Conservation (phyloP, 2,329 filamentous ascomycete genomes). For the Botrytis galanthina region DNA sequence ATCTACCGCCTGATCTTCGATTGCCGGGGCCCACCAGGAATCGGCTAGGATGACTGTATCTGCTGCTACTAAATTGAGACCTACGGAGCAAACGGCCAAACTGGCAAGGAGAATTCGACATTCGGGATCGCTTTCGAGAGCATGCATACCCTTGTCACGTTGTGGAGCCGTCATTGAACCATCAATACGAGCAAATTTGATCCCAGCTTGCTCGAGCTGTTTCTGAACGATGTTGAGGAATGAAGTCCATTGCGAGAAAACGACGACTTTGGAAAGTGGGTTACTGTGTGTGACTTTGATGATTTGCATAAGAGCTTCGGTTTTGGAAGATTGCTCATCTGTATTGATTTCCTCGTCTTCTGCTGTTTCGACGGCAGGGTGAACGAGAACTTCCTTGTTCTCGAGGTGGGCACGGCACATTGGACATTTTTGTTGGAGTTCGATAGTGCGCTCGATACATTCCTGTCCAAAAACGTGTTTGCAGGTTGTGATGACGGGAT, state of each 20-base stretch:
- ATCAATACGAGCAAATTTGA: slow-evolving; percentile 71
- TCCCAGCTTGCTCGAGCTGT: slow-evolving; percentile 59
- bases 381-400: slow-evolving; percentile 60
- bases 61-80: slow-evolving; percentile 80
- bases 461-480: slow-evolving; percentile 74
- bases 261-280: slow-evolving; percentile 63
- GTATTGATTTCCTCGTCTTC: slow-evolving; percentile 55
- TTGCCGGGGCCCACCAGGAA: slow-evolving; percentile 89
- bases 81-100: slow-evolving; percentile 78
- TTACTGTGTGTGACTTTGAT: slow-evolving; percentile 67
- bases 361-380: slow-evolving; percentile 59
- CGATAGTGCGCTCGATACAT: slow-evolving; percentile 74
- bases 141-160: slow-evolving; percentile 69
- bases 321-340: slow-evolving; percentile 74
- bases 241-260: slow-evolving; percentile 76
- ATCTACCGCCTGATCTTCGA: slow-evolving; percentile 89
- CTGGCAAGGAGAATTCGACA: slow-evolving; percentile 79
- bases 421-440: slow-evolving; percentile 76
- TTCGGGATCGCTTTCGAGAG: slow-evolving; percentile 63
- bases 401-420: slow-evolving; percentile 73
- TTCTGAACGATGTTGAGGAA: slow-evolving; percentile 71
- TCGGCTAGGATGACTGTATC: slow-evolving; percentile 83
- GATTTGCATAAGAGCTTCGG: slow-evolving; percentile 74
- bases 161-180: slow-evolving; percentile 70
- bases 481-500: slow-evolving; percentile 80